Base-by-base conservation (phyloP, 257 asterid genomes). In the Solanum chiquidenum region DNA sequence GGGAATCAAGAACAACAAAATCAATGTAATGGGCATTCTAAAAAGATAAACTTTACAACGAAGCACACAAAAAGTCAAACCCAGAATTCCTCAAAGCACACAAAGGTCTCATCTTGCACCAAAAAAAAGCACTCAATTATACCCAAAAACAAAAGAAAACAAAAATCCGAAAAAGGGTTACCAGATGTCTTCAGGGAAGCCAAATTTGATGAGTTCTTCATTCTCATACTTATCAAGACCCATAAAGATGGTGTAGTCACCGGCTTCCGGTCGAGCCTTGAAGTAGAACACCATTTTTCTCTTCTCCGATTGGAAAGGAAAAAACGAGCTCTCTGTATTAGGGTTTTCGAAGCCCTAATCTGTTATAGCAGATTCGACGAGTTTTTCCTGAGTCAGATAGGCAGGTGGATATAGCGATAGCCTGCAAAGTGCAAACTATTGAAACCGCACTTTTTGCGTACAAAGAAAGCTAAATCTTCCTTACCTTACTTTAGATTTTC, bases 141-240 rank as follows among this genome's bases (percentile, higher is more conserved):
- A 37, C 71, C 12, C 12, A 40, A 73, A 55, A 52, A 49, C 44
- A 42, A n/a, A 29, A 44, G 7, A 12, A 34, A 86, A 10, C 2
- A 34, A 40, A 86, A 68, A 13, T 40, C 3, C 44, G 21, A 68
- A 75, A 80, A 73, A 3, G 44, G 69, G 44, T 31, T 95, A 96
- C 99, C 99, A 96, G 88, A 96, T 88, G 80, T 96, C 98, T 89
- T 95, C 98, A 46, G 94, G 92, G 83, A 95, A 94, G 80, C 98
- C 98, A 89, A 91, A 96, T 94, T 91, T 96, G 95, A 96, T 96
- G 88, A 96, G 98, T 92, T 96, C 99, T 94, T 96, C 99, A 91
- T 96, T 96, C 91, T 96, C 98, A 83, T 91, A 86, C 94, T 96
- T 96, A 90, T 96, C 98, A 25, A 94, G 93, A 27, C 99, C 99